Evolutionary conservation across 306 rosid genomes (phyloP).

Genomic region (Arachis stenosperma): DNA sequence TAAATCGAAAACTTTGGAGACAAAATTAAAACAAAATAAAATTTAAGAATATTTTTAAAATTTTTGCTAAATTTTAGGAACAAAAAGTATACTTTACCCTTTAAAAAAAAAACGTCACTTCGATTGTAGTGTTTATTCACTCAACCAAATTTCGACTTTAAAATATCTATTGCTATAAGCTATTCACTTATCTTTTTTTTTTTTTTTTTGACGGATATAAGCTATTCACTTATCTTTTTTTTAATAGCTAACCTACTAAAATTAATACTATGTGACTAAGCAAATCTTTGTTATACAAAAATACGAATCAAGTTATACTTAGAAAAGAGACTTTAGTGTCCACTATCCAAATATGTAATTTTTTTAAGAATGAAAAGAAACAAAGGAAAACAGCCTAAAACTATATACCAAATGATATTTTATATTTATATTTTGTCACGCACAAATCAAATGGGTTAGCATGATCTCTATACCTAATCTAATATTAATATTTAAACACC

Average conservation of each 20-base stretch:
- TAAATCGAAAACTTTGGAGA: no score
- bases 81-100: no score
- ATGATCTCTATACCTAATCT: not conserved
- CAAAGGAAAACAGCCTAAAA: not conserved
- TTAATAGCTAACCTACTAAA: no score
- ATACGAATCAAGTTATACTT: not conserved
- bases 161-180: no score
- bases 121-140: not conserved
- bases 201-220: no score
- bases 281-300: not conserved
- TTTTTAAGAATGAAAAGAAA: not conserved
- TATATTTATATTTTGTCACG: not conserved
- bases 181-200: not conserved
- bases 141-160: not conserved
- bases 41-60: no score
- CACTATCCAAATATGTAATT: not conserved
- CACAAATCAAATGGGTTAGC: slow-evolving; percentile 16
- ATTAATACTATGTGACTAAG: no score
- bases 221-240: not conserved
- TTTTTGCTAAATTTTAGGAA: no score
- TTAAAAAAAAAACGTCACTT: no score
- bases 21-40: no score
- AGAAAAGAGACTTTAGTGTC: not conserved
- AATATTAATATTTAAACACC: not conserved
- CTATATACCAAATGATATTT: not conserved